Evolutionary conservation across 2,329 filamentous ascomycete genomes (phyloP), one percentile per base, ranked within the genome.

Genomic region (Alternaria dauci): DNA sequence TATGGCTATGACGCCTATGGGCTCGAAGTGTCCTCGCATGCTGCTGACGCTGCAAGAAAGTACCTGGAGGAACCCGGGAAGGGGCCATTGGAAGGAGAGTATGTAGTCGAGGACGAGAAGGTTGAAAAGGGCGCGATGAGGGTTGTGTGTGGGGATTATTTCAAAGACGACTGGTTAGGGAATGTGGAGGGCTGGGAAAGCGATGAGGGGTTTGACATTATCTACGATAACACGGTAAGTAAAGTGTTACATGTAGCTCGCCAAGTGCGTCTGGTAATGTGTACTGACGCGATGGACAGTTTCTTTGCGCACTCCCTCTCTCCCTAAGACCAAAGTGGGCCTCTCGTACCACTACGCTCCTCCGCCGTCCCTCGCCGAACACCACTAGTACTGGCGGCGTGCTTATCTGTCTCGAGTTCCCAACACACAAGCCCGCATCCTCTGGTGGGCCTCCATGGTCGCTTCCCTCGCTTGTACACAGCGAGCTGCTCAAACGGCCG

Each of bases 1-100:
- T 87, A 89, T 71, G 93, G 93, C 1, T 95, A 91, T 75, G 90
- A 96, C 78, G 88, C 88, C 1, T 89, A 87, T 70, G 93, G 92
- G 0, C 79, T 96, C 2, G 93, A 96, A 73, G 85, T 86, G 56
- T 89, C 88, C 44, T 71, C 81, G 8, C 80, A 79, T 18, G 87
- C 82, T 8, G 70, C 80, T 8, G 76, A 82, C 11, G 80, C 80
- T 34, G 87, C 86, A 2, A 72, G 78, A 55, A 78, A 81, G 65
- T 83, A 71, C 55, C 26, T 78, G 2, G 68, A 73, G 43, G 69
- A 67, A 42, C 71, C 62, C 6, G 76, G 64, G 38, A 63, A 69
- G 46, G 81, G 76, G n/a, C 59, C 67, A 5, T 72, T 77, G 36
- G 78, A 77, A 52, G 78, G 78, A 9, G 77, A 82, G 32, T 85